Conservation (phyloP, 192 early-diverging fungal species). For the Linnemannia exigua region DNA sequence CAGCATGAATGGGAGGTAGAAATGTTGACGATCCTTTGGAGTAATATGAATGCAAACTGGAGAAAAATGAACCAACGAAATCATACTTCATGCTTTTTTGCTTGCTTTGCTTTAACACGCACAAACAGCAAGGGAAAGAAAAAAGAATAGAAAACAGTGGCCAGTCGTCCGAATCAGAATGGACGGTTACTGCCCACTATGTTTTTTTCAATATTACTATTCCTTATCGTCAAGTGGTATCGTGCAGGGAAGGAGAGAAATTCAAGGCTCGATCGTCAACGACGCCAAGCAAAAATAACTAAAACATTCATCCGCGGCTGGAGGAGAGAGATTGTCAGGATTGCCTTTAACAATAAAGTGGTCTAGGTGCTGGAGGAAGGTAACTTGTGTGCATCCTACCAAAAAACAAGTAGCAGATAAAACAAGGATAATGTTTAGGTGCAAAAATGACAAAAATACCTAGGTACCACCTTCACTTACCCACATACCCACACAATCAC, state of each 20-base stretch:
- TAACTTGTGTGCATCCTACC: too few species aligned
- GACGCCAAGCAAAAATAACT: not conserved
- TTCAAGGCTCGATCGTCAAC: not conserved
- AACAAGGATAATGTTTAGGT: not conserved
- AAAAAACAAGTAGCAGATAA: not conserved
- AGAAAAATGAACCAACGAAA: too few species aligned
- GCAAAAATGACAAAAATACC: not conserved
- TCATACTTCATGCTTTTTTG: too few species aligned
- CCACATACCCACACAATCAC: not conserved
- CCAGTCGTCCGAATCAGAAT: not conserved
- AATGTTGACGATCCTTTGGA: too few species aligned
- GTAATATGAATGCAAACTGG: too few species aligned
- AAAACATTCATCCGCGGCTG: not conserved
- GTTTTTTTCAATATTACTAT: not conserved
- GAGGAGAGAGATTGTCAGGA: not conserved
- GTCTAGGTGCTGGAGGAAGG: not conserved
- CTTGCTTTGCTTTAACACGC: not conserved
- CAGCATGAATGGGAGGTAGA: too few species aligned
- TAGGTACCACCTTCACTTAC: not conserved
- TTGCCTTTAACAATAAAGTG: not conserved
- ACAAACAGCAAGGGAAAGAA: not conserved
- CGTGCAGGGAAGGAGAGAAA: not conserved
- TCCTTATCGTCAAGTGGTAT: not conserved
- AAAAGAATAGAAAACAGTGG: not conserved
- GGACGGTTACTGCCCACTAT: slow-evolving; percentile 5